phyloP scores from a whole-genome alignment of 2,329 filamentous ascomycete species.

The Talaromyces marneffei region DNA sequence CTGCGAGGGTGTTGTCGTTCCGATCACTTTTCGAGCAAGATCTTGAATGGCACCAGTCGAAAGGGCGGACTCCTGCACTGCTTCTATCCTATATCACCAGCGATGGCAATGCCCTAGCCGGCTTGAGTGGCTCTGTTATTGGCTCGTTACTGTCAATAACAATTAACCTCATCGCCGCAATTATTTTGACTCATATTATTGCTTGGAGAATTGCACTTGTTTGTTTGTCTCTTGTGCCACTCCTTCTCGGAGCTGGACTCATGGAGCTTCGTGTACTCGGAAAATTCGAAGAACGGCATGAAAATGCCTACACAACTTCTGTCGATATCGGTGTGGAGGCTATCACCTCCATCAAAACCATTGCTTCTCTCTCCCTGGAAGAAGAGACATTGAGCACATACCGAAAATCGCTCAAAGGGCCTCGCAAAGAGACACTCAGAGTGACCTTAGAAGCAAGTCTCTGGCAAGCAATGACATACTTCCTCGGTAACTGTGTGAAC shows the following conservation, averaged over 20 bases:
- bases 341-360: constrained; percentile 47
- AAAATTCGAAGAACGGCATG: constrained; percentile 52
- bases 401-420: constrained; percentile 40
- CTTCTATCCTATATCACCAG: constrained; percentile 64
- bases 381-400: constrained; percentile 45
- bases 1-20: constrained; percentile 58
- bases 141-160: constrained; percentile 63
- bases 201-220: constrained; percentile 73
- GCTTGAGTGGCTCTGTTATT: constrained; percentile 64
- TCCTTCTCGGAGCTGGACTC: constrained; percentile 63
- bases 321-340: constrained; percentile 50
- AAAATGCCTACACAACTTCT: constrained; percentile 47
- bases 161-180: constrained; percentile 62
- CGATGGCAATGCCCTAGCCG: constrained; percentile 61
- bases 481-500: constrained; percentile 60
- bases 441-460: constrained; percentile 45
- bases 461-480: constrained; percentile 42
- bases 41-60: constrained; percentile 65
- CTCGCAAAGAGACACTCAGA: constrained; percentile 45
- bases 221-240: constrained; percentile 61
- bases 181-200: constrained; percentile 64
- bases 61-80: constrained; percentile 54
- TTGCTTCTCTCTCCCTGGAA: constrained; percentile 49
- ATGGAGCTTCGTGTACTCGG: constrained; percentile 61
- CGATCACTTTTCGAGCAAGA: constrained; percentile 61